Evolutionary conservation across 306 rosid genomes (phyloP).

Genomic region (Begonia masoniana): DNA sequence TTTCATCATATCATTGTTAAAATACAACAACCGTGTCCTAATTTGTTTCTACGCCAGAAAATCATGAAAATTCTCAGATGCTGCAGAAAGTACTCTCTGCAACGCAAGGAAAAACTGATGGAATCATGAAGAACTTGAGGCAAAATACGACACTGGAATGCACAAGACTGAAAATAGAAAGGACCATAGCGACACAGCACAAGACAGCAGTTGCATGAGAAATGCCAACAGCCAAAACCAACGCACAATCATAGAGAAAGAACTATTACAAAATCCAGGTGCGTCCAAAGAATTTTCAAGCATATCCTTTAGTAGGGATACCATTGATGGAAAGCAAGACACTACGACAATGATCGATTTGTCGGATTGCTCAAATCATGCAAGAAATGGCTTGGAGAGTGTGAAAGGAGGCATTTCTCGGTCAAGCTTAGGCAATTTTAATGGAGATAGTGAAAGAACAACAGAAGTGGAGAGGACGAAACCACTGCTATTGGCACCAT

Average conservation of each 20-base stretch:
- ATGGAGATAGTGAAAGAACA: conserved; percentile 12
- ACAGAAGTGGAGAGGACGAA: conserved; percentile 12
- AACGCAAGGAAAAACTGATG: conserved; percentile 29
- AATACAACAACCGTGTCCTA: background rate
- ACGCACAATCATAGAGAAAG: conserved; percentile 10
- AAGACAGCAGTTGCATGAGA: conserved; percentile 10
- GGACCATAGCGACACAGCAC: conserved; percentile 11
- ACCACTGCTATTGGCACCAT: conserved; percentile 13
- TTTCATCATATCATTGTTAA: background rate
- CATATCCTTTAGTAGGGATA: conserved; percentile 6
- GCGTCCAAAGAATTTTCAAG: background rate
- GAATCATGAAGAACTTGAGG: conserved; percentile 30
- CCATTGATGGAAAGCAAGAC: conserved; percentile 11
- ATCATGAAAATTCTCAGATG: conserved; percentile 11
- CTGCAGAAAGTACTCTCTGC: conserved; percentile 10
- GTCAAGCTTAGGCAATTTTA: conserved; percentile 6
- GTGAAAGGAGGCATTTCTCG: conserved; percentile 11
- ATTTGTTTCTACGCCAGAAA: conserved; percentile 24
- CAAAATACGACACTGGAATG: conserved; percentile 13
- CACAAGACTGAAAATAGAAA: conserved; percentile 10
- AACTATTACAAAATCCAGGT: conserved; percentile 11
- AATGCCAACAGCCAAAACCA: conserved; percentile 16
- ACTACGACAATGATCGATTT: conserved; percentile 14
- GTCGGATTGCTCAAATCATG: too few relatives aligned
- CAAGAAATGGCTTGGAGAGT: conserved; percentile 6